These are phyloP conservation scores for Arabis alpina DNA, from an alignment of 345 rosid species.

Conservation along the genomic window DNA sequence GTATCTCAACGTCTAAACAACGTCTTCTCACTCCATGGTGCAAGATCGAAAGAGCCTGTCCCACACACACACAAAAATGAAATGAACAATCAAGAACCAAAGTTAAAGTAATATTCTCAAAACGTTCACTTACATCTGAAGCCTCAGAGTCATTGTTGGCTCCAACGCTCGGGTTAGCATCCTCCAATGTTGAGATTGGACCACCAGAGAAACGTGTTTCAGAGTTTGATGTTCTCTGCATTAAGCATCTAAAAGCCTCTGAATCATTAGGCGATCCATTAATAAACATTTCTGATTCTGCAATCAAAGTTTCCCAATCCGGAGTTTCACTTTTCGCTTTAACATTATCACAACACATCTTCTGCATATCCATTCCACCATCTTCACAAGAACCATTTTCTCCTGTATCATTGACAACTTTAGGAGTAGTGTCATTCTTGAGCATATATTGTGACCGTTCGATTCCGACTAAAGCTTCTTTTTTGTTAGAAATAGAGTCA, in stretches of 20 bases:
- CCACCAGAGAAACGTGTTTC: conserved; percentile 37
- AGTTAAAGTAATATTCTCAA: background rate
- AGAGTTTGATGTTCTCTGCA: conserved; percentile 55
- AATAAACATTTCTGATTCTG: conserved; percentile 45
- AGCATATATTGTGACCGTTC: conserved; percentile 44
- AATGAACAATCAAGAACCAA: conserved; percentile 25
- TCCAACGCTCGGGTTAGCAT: conserved; percentile 5
- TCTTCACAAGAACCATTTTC: conserved; percentile 41
- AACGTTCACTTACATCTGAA: conserved; percentile 16
- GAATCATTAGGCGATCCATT: conserved; percentile 61
- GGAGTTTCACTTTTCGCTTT: conserved; percentile 46
- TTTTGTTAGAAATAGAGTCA: conserved; percentile 36
- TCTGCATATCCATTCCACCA: conserved; percentile 36
- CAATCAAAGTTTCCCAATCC: conserved; percentile 57
- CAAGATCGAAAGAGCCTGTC: conserved; percentile 57
- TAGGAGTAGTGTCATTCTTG: conserved; percentile 64
- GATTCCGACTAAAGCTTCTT: conserved; percentile 42
- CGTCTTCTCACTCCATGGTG: conserved; percentile 77
- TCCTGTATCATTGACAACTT: conserved; percentile 16
- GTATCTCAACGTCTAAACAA: conserved; percentile 81
- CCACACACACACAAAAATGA: conserved; percentile 22
- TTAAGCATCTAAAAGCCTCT: conserved; percentile 56
- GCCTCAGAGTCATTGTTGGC: conserved; percentile 17
- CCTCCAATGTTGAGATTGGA: conserved; percentile 26
- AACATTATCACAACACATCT: conserved; percentile 37